Evolutionary conservation across 2,329 filamentous ascomycete species (phyloP).

Genomic region (Alternaria triticimaculans): DNA sequence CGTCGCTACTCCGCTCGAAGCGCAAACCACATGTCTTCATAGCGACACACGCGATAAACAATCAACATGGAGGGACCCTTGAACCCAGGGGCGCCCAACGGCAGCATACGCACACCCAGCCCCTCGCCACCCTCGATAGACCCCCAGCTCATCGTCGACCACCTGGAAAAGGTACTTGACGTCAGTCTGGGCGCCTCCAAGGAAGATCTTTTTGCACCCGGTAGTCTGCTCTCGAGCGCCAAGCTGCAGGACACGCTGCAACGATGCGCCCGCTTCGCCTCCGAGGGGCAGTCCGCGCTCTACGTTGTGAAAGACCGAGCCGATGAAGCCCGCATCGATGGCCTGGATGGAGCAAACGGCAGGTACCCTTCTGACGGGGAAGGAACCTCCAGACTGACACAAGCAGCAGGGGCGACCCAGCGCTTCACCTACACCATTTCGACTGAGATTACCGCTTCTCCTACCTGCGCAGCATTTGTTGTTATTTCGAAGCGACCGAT

Average conservation of each 20-base stretch:
- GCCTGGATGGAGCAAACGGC: constrained; percentile 42
- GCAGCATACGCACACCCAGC: constrained; percentile 45
- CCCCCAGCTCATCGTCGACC: constrained; percentile 56
- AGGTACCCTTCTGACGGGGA: constrained; percentile 20
- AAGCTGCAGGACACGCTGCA: constrained; percentile 80
- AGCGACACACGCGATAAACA: constrained; percentile 32
- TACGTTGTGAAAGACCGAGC: constrained; percentile 88
- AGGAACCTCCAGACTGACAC: constrained; percentile 42
- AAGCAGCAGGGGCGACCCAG: constrained; percentile 48
- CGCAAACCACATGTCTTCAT: constrained; percentile 43
- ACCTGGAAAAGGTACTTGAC: constrained; percentile 56
- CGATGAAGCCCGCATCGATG: constrained; percentile 50
- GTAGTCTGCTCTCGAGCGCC: constrained; percentile 79
- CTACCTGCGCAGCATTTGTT: constrained; percentile 83
- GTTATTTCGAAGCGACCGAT: constrained; percentile 88
- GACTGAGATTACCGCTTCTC: constrained; percentile 78
- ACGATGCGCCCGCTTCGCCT: constrained; percentile 86
- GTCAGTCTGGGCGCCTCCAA: constrained; percentile 61
- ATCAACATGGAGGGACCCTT: constrained; percentile 52
- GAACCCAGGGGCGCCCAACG: constrained; percentile 50
- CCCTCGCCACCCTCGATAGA: constrained; percentile 52
- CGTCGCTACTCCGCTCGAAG: constrained; percentile 17
- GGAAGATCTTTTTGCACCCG: constrained; percentile 78
- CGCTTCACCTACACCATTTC: constrained; percentile 79
- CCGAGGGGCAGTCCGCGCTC: constrained; percentile 83